phyloP scores from a whole-genome alignment of 768 basidiomycete genomes.

The Tubosaeta sp. region DNA sequence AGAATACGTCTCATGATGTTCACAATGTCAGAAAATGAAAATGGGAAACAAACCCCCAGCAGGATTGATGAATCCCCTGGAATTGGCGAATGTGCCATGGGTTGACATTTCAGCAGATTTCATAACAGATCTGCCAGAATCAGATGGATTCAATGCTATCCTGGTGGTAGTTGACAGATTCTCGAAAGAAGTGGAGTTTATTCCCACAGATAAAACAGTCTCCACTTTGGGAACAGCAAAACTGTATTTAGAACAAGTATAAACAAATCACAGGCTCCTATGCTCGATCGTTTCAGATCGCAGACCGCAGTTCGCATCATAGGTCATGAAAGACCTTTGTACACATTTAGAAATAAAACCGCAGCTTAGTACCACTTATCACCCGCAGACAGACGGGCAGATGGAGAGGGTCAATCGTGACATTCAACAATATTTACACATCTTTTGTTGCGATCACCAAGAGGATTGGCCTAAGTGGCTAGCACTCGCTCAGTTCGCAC shows the following conservation, averaged over 20 bases:
- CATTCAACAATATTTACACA: neutral
- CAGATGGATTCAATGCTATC: too few species aligned
- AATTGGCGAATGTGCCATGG: too few species aligned
- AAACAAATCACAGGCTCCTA: neutral
- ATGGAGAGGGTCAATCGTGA: neutral
- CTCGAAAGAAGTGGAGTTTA: too few species aligned
- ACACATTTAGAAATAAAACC: neutral
- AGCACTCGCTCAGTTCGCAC: neutral
- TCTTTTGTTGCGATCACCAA: neutral
- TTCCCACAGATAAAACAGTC: too few species aligned
- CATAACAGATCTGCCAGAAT: too few species aligned
- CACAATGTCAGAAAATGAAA: too few species aligned
- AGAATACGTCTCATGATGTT: too few species aligned
- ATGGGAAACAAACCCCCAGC: too few species aligned
- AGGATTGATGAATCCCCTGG: too few species aligned
- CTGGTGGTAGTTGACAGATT: too few species aligned
- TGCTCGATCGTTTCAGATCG: neutral
- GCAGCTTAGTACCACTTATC: neutral
- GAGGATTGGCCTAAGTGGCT: neutral
- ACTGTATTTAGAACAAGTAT: neutral
- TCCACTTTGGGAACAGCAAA: too few species aligned
- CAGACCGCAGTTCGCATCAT: neutral
- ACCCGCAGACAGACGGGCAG: neutral
- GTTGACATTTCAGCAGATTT: too few species aligned
- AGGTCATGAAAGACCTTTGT: neutral